A percentile compares a stretch with the other conserved stretches of the same genome.
Evolutionary conservation across 208 protist species (phyloP).

Genomic region (Leishmania tarentolae): DNA sequence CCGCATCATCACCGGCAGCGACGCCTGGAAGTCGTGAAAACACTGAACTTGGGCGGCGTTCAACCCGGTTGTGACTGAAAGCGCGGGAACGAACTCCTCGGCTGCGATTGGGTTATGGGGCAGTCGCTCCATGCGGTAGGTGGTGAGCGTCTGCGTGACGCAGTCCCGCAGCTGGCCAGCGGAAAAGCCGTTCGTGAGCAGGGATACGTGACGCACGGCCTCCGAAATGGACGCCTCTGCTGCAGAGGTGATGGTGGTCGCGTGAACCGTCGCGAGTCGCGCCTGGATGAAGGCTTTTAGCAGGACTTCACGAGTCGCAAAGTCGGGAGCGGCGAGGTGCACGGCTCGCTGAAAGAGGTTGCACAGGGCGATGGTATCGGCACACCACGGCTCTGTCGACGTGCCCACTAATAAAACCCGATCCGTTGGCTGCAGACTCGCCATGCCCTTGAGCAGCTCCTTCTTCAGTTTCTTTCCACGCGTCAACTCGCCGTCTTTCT

Average conservation of each 20-base stretch:
- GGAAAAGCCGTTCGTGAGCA: conserved; percentile 81
- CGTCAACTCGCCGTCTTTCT: conserved; percentile 58
- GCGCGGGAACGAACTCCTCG: conserved; percentile 78
- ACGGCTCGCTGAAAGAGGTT: conserved; percentile 77
- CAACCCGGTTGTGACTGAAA: conserved; percentile 53
- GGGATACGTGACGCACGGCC: conserved; percentile 63
- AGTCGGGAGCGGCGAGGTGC: conserved; percentile 85
- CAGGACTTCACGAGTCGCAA: conserved; percentile 79
- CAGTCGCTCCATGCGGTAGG: conserved; percentile 77
- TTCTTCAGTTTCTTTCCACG: conserved; percentile 93
- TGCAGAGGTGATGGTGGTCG: conserved; percentile 18
- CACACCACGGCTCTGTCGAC: conserved; percentile 72
- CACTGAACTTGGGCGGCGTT: conserved; percentile 52
- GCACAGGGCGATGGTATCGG: conserved; percentile 58
- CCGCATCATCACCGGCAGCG: conserved; percentile 71
- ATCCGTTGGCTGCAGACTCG: conserved; percentile 79
- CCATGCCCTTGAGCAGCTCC: conserved; percentile 81
- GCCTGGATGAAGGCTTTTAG: conserved; percentile 59
- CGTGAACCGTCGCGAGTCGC: conserved; percentile 10
- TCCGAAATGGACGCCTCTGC: conserved; percentile 26
- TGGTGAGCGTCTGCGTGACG: conserved; percentile 63
- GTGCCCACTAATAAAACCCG: conserved; percentile 91
- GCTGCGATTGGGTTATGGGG: conserved; percentile 58
- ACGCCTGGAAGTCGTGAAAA: conserved; percentile 67
- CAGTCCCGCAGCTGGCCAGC: conserved; percentile 59